Conservation (phyloP, 768 basidiomycete species). For the Collybiopsis luxurians region DNA sequence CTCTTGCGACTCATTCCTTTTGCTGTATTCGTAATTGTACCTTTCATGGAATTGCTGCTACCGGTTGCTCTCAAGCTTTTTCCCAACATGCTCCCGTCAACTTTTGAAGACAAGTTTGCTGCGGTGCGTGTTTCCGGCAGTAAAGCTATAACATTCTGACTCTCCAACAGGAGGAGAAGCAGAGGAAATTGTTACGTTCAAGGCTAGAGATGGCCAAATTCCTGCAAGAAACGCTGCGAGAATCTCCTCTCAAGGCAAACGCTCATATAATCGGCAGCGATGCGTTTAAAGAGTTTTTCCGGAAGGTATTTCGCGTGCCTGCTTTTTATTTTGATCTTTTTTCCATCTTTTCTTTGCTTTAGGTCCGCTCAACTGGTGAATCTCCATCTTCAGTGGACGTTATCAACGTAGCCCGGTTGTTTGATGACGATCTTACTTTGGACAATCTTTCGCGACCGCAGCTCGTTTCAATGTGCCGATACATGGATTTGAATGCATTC, state of each 20-base stretch:
- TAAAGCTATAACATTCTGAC: background rate
- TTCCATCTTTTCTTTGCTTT: background rate
- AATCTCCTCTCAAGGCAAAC: conserved; percentile 89
- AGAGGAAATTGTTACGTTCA: conserved; percentile 91
- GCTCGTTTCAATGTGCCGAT: conserved; percentile 93
- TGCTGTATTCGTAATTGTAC: conserved; percentile 90
- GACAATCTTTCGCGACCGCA: conserved; percentile 99
- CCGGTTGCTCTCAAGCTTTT: conserved; percentile 96
- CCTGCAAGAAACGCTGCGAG: conserved; percentile 94
- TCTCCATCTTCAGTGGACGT: conserved; percentile 85
- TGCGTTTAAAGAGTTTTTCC: conserved; percentile 99
- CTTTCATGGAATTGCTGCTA: conserved; percentile 97
- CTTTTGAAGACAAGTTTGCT: conserved; percentile 96
- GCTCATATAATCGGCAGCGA: conserved; percentile 92
- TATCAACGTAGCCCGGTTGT: conserved; percentile 92
- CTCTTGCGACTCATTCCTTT: conserved; percentile 92
- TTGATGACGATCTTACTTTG: conserved; percentile 96
- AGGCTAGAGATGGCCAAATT: conserved; percentile 99
- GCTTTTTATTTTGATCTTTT: background rate
- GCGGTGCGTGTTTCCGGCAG: conserved; percentile 48
- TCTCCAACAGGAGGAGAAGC: conserved; percentile 81
- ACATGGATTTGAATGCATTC: conserved; percentile 98
- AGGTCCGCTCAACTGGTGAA: conserved; percentile 95
- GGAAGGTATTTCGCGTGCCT: conserved; percentile 60
- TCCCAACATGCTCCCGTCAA: conserved; percentile 98